Evolutionary conservation across 2,329 filamentous ascomycete genomes (phyloP).

Genomic region (Rhexocercosporidium sp.): DNA sequence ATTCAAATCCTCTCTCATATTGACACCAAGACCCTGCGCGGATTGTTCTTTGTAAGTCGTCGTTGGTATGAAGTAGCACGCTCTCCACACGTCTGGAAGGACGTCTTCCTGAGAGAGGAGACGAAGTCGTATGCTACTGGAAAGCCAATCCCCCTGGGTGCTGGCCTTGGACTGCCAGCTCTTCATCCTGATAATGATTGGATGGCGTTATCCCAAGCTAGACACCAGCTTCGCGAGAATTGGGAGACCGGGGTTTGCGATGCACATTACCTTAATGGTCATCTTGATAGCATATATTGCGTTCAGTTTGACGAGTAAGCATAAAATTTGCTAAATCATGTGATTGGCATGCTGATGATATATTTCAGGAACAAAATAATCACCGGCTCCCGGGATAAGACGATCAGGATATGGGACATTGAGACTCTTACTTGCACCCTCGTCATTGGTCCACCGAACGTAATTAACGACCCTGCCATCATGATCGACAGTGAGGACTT

Average conservation of each 20-base stretch:
- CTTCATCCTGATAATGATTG: conserved; percentile 73
- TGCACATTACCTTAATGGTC: conserved; percentile 88
- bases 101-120: conserved; percentile 66
- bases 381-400: conserved; percentile 93
- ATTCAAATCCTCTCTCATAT: conserved; percentile 63
- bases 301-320: conserved; percentile 94
- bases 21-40: conserved; percentile 57
- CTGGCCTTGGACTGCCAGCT: conserved; percentile 61
- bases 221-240: conserved; percentile 74
- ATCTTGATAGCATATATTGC: conserved; percentile 96
- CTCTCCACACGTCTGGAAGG: conserved; percentile 67
- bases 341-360: conserved; percentile 48
- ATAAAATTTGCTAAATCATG: not conserved
- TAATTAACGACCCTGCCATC: conserved; percentile 59
- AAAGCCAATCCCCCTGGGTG: conserved; percentile 55
- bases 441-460: conserved; percentile 79
- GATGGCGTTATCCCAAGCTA: conserved; percentile 82
- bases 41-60: conserved; percentile 55
- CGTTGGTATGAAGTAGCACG: conserved; percentile 53
- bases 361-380: conserved; percentile 82
- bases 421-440: conserved; percentile 83
- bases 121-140: conserved; percentile 65
- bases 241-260: conserved; percentile 82
- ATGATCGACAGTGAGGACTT: conserved; percentile 57
- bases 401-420: conserved; percentile 95